Evolutionary conservation across 1,284 basidiomycete species (phyloP).

Genomic region (Schizophyllum commune): DNA sequence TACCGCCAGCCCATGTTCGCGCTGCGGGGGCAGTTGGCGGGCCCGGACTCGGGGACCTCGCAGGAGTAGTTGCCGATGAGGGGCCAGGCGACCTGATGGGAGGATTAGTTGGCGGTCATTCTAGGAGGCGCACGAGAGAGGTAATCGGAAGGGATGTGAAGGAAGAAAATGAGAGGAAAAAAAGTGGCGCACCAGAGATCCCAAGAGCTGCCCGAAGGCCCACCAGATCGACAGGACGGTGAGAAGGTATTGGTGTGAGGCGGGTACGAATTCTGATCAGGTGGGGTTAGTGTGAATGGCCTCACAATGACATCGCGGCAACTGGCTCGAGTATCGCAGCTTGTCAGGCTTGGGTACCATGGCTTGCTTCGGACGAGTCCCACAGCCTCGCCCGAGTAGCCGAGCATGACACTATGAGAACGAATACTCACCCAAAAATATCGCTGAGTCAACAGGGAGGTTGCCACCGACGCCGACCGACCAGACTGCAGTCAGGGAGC

Average conservation of each 20-base stretch:
- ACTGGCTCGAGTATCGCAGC: background rate
- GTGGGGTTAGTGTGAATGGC: background rate
- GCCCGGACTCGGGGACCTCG: slow-evolving; percentile 23
- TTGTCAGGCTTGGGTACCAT: no score
- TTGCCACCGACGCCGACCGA: slow-evolving; percentile 64
- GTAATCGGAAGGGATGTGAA: slow-evolving; percentile 7
- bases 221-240: slow-evolving; percentile 69
- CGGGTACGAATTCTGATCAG: slow-evolving; percentile 56
- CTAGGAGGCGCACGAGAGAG: slow-evolving; percentile 22
- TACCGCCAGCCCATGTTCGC: slow-evolving; percentile 72
- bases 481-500: slow-evolving; percentile 46
- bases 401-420: no score
- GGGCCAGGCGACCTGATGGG: slow-evolving; percentile 51
- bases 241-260: slow-evolving; percentile 59
- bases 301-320: background rate
- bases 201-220: slow-evolving; percentile 58
- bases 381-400: no score
- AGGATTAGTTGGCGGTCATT: slow-evolving; percentile 22
- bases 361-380: no score
- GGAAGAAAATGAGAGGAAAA: slow-evolving; percentile 19
- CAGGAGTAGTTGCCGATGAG: slow-evolving; percentile 60
- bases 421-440: slow-evolving; percentile 55
- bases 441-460: slow-evolving; percentile 70
- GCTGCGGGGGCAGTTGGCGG: slow-evolving; percentile 26
- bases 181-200: slow-evolving; percentile 43